A percentile compares a stretch with the other conserved stretches of the same genome.
Conservation (phyloP, 2,329 filamentous ascomycete genomes). For the Fusarium sp. region DNA sequence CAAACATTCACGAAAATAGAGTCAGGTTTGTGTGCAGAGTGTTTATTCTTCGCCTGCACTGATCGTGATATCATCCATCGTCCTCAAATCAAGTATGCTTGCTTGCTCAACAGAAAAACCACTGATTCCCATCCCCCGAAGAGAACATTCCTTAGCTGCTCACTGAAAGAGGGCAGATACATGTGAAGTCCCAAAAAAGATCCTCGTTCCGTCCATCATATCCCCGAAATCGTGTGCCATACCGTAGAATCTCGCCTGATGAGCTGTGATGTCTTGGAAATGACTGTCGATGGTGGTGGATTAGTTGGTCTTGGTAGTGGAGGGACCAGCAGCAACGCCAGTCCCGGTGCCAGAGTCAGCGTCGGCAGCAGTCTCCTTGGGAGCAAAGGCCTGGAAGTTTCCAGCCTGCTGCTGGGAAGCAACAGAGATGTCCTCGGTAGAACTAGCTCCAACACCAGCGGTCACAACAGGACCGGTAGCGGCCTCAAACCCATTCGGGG, state of each 20-base stretch:
- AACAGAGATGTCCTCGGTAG: too few relatives aligned
- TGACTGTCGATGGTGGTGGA: neutral
- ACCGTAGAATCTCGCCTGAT: neutral
- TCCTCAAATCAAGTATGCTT: neutral
- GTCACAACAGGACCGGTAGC: too few relatives aligned
- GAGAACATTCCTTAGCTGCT: conserved; percentile 6
- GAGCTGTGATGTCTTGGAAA: neutral
- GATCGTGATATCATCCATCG: neutral
- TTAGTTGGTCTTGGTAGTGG: conserved; percentile 1
- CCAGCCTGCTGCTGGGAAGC: too few relatives aligned
- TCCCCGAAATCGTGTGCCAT: neutral
- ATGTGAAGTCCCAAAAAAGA: neutral
- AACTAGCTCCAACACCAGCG: too few relatives aligned
- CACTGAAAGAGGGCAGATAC: conserved; percentile 5
- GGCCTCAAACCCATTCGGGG: too few relatives aligned
- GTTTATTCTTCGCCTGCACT: neutral
- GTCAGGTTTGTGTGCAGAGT: conserved; percentile 8
- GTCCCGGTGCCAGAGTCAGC: neutral
- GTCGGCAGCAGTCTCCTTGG: neutral
- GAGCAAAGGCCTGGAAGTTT: neutral
- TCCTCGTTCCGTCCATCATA: neutral
- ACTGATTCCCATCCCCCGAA: conserved; percentile 12
- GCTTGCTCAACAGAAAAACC: conserved; percentile 6
- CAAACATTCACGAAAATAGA: conserved; percentile 10
- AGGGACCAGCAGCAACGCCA: neutral